phyloP scores from a whole-genome alignment of 371 early-diverging fungal genomes.

The Mortierella sp. region DNA sequence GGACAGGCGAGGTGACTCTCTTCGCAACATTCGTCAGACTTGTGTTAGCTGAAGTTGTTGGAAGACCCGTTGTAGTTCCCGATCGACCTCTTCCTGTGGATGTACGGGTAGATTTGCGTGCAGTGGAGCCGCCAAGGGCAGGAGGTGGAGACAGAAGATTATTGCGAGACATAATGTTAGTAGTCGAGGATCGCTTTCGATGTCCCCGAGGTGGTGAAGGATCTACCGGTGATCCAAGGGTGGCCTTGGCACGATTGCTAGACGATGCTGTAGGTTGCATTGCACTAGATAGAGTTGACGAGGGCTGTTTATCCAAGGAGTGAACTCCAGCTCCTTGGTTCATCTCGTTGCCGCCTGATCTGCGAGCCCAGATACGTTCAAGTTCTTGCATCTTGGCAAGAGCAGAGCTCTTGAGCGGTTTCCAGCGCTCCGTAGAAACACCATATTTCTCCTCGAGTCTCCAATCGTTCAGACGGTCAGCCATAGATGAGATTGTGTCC shows the following conservation, averaged over 20 bases:
- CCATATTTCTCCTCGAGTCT: constrained; percentile 62
- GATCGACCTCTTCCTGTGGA: constrained; percentile 27
- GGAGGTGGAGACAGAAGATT: constrained; percentile 34
- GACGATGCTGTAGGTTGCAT: constrained; percentile 34
- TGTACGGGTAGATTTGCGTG: neutral
- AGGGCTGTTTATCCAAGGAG: constrained; percentile 23
- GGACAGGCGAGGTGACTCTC: constrained; percentile 16
- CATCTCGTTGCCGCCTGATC: constrained; percentile 10
- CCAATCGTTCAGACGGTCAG: constrained; percentile 61
- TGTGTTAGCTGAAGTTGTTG: neutral
- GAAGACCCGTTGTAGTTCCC: constrained; percentile 24
- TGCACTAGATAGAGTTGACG: constrained; percentile 23
- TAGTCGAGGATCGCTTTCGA: constrained; percentile 39
- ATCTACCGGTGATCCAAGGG: constrained; percentile 40
- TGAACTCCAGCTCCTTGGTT: constrained; percentile 18
- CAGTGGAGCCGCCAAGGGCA: constrained; percentile 12
- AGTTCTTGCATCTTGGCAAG: constrained; percentile 64
- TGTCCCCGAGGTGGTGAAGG: constrained; percentile 2
- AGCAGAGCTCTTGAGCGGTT: constrained; percentile 61
- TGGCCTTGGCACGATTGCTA: constrained; percentile 39
- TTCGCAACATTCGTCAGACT: constrained; percentile 9
- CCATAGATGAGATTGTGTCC: constrained; percentile 30
- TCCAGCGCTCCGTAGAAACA: constrained; percentile 62
- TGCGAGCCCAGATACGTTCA: constrained; percentile 37
- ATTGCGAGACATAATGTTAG: constrained; percentile 32